A percentile compares a stretch with the other conserved stretches of the same genome.
These are phyloP conservation scores for Avicennia marina DNA, from an alignment of 257 asterid species.

Conservation along the genomic window DNA sequence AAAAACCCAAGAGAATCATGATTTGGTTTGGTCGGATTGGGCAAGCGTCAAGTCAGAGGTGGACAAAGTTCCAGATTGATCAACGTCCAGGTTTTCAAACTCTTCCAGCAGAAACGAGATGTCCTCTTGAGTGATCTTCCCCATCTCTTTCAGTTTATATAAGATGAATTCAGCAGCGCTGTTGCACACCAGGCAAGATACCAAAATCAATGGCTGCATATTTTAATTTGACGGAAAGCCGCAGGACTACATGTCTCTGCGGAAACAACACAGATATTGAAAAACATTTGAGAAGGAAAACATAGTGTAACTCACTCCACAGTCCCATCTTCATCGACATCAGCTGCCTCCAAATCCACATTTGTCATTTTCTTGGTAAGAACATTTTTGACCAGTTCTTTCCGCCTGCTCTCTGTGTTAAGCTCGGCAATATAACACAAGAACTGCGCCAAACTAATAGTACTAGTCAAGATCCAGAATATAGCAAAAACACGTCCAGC, in stretches of 20 bases:
- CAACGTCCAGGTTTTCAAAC: constrained; percentile 74
- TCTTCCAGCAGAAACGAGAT: constrained; percentile 49
- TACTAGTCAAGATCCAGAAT: constrained; percentile 77
- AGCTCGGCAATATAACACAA: constrained; percentile 71
- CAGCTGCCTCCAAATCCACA: constrained; percentile 86
- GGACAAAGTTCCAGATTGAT: constrained; percentile 89
- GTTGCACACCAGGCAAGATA: constrained; percentile 11
- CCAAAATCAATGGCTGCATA: constrained; percentile 9
- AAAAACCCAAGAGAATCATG: constrained; percentile 19
- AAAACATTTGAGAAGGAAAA: too few relatives aligned
- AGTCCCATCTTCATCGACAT: constrained; percentile 64
- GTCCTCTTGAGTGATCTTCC: constrained; percentile 78
- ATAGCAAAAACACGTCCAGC: constrained; percentile 80
- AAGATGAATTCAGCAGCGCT: constrained; percentile 80
- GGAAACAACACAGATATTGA: too few relatives aligned
- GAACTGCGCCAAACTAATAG: constrained; percentile 72
- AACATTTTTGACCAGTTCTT: constrained; percentile 47
- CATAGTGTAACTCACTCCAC: constrained; percentile 77
- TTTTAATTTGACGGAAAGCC: neutral
- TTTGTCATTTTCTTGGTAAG: constrained; percentile 60
- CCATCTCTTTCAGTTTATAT: constrained; percentile 90
- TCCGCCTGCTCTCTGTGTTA: constrained; percentile 64
- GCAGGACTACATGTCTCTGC: too few relatives aligned
- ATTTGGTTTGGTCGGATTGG: constrained; percentile 34
- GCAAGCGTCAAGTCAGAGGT: constrained; percentile 53